Base-by-base conservation (phyloP, 208 protist genomes). In the Crithidia mellificae region DNA sequence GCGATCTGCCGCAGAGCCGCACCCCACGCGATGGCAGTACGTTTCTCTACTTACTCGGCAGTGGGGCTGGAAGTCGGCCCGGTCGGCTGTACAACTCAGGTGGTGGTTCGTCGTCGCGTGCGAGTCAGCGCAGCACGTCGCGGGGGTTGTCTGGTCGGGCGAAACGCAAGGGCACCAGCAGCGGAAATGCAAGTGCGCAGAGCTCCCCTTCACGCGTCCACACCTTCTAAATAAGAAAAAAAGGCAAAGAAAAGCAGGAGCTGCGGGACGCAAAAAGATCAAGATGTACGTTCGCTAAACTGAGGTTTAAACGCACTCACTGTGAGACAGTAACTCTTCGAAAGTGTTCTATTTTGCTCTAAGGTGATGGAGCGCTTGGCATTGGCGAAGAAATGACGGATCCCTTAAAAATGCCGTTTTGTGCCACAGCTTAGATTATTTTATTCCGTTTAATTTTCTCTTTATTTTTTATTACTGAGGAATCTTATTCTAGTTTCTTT, bases 11-110 rank as follows among this genome's bases (percentile, higher is more conserved):
- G 44, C 44, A 53, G 30, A 25, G 34, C 59, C 59, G 59, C 46
- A 65, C 59, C 0, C 59, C 59, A 7, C 59, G 63, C 6, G 52
- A 57, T 3, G n/a, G 47, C 34, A 66, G 61, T 46, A 44, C 29
- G 20, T 62, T 55, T 24, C 24, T 74, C 20, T 51, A 47, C 22
- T 8, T 74, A 1, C 20, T 73, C 6, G 62, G 43, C 51, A 53
- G 41, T 43, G 38, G 58, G 11, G 29, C 15, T 19, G 24, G 44
- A n/a, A 51, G 20, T 51, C 50, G 24, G 6, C 19, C 34, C 6
- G 47, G 50, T 17, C 47, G 59, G 29, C 19, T 62, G 68, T 46
- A 67, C 59, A 47, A 15, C 44, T 30, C 52, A 8, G 39, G 59
- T 8, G 22, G 34, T 5, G 34, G n/a, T n/a, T n/a, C 14, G 43